A percentile compares a stretch with the other conserved stretches of the same genome.
phyloP scores from a whole-genome alignment of 768 basidiomycete species.

The Mycena venus region DNA sequence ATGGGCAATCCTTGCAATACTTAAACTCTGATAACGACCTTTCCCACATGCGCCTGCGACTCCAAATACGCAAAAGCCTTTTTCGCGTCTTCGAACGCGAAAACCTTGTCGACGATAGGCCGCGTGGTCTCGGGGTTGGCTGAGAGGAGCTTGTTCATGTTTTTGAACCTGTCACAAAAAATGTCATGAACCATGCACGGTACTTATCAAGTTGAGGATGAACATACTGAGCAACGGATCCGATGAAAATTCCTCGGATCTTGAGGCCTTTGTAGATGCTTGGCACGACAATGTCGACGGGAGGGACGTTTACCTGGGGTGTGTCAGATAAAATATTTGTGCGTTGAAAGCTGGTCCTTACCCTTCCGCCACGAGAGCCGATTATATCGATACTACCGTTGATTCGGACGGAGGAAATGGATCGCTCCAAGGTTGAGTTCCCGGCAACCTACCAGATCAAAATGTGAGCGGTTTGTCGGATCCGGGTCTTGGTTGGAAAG shows the following conservation, averaged over 20 bases:
- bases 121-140: slow-evolving; percentile 48
- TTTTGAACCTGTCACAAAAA: slow-evolving; percentile 53
- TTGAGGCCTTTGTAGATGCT: slow-evolving; percentile 55
- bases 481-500: too few species aligned
- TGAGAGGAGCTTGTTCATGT: slow-evolving; percentile 56
- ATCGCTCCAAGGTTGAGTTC: slow-evolving; percentile 61
- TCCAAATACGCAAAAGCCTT: slow-evolving; percentile 61
- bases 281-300: slow-evolving; percentile 41
- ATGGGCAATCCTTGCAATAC: too few species aligned
- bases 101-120: slow-evolving; percentile 65
- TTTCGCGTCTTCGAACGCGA: slow-evolving; percentile 59
- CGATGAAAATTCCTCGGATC: slow-evolving; percentile 68
- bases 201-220: not conserved
- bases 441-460: slow-evolving; percentile 63
- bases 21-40: slow-evolving; percentile 44
- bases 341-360: slow-evolving; percentile 30
- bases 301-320: slow-evolving; percentile 40
- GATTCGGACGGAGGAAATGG: slow-evolving; percentile 51
- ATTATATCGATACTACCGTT: slow-evolving; percentile 65
- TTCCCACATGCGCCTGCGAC: slow-evolving; percentile 64
- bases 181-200: not conserved
- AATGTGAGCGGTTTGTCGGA: not conserved
- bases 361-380: slow-evolving; percentile 60
- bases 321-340: not conserved
- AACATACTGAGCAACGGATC: slow-evolving; percentile 69